A percentile compares a stretch with the other conserved stretches of the same genome.
These are phyloP conservation scores for Phytophthora ohioensis DNA, from an alignment of 352 stramenopile species.

Conservation along the genomic window DNA sequence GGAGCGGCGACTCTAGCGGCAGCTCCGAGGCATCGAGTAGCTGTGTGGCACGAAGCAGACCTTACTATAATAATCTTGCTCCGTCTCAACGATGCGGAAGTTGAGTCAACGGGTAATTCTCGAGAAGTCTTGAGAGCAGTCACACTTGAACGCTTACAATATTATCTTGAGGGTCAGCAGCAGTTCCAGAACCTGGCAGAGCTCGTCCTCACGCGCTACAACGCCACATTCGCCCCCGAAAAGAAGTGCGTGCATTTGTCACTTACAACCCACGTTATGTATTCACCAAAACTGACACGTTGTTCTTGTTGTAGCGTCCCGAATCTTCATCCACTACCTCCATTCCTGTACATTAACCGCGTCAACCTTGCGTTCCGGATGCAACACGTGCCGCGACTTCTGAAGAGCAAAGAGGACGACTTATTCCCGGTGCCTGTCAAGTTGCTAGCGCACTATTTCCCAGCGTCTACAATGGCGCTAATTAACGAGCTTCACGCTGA, in stretches of 20 bases:
- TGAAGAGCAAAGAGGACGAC: conserved; percentile 61
- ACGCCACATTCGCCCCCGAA: conserved; percentile 30
- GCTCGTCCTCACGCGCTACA: conserved; percentile 45
- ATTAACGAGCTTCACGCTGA: conserved; percentile 55
- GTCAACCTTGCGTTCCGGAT: conserved; percentile 62
- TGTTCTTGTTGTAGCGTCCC: conserved; percentile 29
- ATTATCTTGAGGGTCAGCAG: conserved; percentile 38
- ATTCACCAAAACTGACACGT: conserved; percentile 9
- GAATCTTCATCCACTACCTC: conserved; percentile 35
- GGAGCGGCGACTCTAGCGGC: neutral
- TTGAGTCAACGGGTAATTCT: neutral
- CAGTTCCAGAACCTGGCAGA: conserved; percentile 50
- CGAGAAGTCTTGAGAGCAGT: conserved; percentile 5
- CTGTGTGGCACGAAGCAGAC: conserved; percentile 65
- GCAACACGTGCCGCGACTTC: conserved; percentile 58
- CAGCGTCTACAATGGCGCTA: conserved; percentile 42
- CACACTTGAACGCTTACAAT: conserved; percentile 34
- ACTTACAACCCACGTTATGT: neutral
- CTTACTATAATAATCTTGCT: conserved; percentile 58
- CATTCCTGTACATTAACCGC: conserved; percentile 69
- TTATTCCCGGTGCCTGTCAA: conserved; percentile 55
- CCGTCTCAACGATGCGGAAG: conserved; percentile 7
- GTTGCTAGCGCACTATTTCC: conserved; percentile 60
- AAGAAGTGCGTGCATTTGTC: conserved; percentile 33
- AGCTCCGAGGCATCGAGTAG: conserved; percentile 31